Percentiles rank a stretch among this genome's conserved stretches.
These are phyloP conservation scores for Cladosporium cucumerinum DNA, from an alignment of 2,329 filamentous ascomycete genomes.

Conservation along the genomic window DNA sequence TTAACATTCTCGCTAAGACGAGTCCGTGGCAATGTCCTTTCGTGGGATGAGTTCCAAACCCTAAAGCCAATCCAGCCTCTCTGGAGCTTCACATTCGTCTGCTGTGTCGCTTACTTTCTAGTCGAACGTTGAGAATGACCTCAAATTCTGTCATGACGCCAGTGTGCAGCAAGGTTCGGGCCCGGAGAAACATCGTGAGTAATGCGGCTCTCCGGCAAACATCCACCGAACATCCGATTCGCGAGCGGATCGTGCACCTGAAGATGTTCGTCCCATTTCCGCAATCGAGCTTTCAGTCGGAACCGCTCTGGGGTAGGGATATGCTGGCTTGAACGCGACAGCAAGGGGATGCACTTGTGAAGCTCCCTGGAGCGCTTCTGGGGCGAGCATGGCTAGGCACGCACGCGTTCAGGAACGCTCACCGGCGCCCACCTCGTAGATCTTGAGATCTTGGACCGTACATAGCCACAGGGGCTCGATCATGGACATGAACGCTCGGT, in stretches of 20 bases:
- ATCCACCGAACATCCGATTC: not conserved
- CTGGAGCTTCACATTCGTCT: not conserved
- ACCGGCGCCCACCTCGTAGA: not conserved
- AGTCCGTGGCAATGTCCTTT: not conserved
- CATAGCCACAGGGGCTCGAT: not conserved
- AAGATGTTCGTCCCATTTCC: not conserved
- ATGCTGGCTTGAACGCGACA: not conserved
- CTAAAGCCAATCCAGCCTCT: not conserved
- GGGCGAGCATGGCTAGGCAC: not conserved
- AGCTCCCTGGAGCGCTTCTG: not conserved
- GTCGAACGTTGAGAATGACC: constrained; percentile 4
- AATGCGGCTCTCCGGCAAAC: not conserved
- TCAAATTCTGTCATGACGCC: not conserved
- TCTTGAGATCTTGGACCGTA: not conserved
- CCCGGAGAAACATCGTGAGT: not conserved
- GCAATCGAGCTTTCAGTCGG: not conserved
- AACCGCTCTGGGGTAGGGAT: not conserved
- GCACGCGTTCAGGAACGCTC: not conserved
- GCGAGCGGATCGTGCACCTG: not conserved
- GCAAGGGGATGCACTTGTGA: not conserved
- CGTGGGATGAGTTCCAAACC: not conserved
- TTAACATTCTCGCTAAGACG: not conserved
- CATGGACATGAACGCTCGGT: not conserved
- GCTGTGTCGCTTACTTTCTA: not conserved
- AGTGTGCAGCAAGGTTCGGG: not conserved